A percentile compares a stretch with the other conserved stretches of the same genome.
These are phyloP conservation scores for Metschnikowia drakensbergensis DNA, from an alignment of 805 yeast species.

Conservation along the genomic window DNA sequence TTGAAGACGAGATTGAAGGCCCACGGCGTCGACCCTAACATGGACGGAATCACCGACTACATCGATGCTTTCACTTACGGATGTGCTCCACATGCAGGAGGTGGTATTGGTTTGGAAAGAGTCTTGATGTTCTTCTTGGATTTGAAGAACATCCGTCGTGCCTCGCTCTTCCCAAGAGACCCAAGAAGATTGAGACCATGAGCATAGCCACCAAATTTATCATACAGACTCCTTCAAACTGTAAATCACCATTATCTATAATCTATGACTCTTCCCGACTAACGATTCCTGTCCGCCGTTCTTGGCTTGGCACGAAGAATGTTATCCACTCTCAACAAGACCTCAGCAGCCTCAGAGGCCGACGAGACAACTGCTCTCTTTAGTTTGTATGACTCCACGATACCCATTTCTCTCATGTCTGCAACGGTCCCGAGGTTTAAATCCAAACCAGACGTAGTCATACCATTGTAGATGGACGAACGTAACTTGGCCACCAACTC, in stretches of 20 bases:
- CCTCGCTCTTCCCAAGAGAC: slow-evolving; percentile 99
- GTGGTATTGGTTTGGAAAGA: slow-evolving; percentile 98
- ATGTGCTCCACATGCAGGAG: slow-evolving; percentile 99
- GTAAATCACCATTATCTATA: slow-evolving; percentile 1
- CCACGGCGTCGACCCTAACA: slow-evolving; percentile 76
- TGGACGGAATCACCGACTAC: slow-evolving; percentile 85
- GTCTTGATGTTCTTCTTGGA: slow-evolving; percentile 98
- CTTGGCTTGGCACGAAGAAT: slow-evolving; percentile 96
- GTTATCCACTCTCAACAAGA: slow-evolving; percentile 90
- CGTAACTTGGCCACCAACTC: slow-evolving; percentile 88
- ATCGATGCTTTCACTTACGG: slow-evolving; percentile 91
- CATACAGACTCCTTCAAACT: neutral
- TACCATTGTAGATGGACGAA: slow-evolving; percentile 87
- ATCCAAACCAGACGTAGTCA: slow-evolving; percentile 88
- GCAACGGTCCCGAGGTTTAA: slow-evolving; percentile 79
- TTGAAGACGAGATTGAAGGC: slow-evolving; percentile 75
- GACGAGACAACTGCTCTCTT: slow-evolving; percentile 91
- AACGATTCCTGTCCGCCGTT: slow-evolving; percentile 80
- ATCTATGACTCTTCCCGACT: slow-evolving; percentile 12
- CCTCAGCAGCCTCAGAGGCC: slow-evolving; percentile 98
- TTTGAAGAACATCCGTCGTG: slow-evolving; percentile 95
- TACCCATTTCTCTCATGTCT: slow-evolving; percentile 91
- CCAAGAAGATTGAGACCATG: slow-evolving; percentile 90
- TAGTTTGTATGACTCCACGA: slow-evolving; percentile 88
- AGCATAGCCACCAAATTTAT: neutral